phyloP scores from a whole-genome alignment of 75 land plant genomes.

The Cupressus sempervirens region DNA sequence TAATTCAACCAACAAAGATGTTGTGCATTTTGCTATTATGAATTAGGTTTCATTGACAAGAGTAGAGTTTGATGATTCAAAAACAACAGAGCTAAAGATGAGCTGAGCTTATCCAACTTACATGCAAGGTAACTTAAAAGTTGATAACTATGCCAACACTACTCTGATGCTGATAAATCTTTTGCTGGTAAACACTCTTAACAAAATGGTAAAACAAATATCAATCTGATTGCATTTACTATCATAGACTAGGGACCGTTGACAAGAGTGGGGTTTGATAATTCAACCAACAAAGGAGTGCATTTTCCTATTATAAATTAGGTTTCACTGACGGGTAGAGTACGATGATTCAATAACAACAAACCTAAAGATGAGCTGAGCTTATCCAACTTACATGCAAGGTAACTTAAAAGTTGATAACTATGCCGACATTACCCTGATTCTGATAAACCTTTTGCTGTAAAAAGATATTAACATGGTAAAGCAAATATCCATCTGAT shows the following conservation, averaged over 20 bases:
- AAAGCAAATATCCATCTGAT: no score
- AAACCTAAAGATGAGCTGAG: neutral
- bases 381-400: neutral
- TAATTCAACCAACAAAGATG: neutral
- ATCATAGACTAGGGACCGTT: neutral
- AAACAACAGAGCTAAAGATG: neutral
- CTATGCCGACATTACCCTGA: no score
- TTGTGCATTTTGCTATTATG: neutral
- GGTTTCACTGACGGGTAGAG: neutral
- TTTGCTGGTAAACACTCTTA: no score
- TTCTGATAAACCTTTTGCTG: no score
- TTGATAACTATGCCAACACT: no score
- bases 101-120: neutral
- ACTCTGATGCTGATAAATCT: no score
- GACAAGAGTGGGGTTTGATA: neutral
- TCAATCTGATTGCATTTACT: no score
- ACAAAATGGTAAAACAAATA: no score
- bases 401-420: no score
- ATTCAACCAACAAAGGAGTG: neutral
- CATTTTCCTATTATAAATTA: neutral
- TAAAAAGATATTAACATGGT: no score
- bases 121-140: neutral
- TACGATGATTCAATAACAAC: neutral
- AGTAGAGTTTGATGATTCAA: neutral
- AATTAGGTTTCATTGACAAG: neutral